phyloP scores from a whole-genome alignment of 2,329 filamentous ascomycete species.

The Zasmidium angulare region DNA sequence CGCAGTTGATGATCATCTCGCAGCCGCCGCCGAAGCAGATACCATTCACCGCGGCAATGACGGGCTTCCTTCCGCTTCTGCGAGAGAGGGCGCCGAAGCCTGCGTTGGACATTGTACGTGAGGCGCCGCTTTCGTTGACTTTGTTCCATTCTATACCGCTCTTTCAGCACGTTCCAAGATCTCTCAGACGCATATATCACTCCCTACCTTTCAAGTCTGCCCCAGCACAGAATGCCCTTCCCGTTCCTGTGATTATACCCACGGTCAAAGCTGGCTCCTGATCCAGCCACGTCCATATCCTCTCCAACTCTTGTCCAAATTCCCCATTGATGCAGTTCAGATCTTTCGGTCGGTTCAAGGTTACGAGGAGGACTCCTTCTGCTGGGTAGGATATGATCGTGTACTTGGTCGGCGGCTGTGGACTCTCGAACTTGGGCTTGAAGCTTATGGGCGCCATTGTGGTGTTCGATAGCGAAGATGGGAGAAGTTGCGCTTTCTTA shows the following conservation, averaged over 20 bases:
- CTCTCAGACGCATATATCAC: neutral
- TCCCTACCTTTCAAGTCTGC: constrained; percentile 37
- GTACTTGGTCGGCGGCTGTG: constrained; percentile 26
- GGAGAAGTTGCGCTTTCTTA: no score
- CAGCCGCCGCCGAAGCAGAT: constrained; percentile 73
- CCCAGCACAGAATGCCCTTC: constrained; percentile 38
- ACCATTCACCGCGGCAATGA: constrained; percentile 75
- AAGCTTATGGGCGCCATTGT: constrained; percentile 19
- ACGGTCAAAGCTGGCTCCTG: constrained; percentile 32
- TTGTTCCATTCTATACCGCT: constrained; percentile 33
- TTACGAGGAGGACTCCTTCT: constrained; percentile 33
- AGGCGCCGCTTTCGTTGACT: constrained; percentile 26
- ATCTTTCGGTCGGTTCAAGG: constrained; percentile 36
- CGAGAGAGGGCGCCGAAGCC: constrained; percentile 69
- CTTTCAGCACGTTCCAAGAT: neutral
- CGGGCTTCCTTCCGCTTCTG: constrained; percentile 68
- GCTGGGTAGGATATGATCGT: constrained; percentile 34
- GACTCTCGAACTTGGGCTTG: constrained; percentile 24
- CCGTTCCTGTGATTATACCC: constrained; percentile 37
- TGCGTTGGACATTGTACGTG: constrained; percentile 34
- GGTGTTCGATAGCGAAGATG: no score
- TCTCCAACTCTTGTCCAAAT: constrained; percentile 33
- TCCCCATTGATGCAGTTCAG: constrained; percentile 37
- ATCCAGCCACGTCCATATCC: constrained; percentile 36
- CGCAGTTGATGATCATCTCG: constrained; percentile 72